Evolutionary conservation across 2,329 filamentous ascomycete genomes (phyloP).

Genomic region (Colletotrichum zoysiae): DNA sequence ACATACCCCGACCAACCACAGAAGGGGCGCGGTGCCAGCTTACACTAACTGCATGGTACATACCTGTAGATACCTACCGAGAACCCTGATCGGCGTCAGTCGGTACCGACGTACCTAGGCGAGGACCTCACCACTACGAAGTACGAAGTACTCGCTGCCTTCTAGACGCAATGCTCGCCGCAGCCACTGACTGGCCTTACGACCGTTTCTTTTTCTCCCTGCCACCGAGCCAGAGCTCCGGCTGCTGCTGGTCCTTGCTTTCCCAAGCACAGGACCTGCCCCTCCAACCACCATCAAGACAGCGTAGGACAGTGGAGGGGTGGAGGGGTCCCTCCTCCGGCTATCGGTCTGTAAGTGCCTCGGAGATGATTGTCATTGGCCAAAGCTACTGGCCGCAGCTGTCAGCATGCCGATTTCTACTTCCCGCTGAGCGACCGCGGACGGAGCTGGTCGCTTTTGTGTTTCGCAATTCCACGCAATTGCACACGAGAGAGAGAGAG

Average conservation of each 20-base stretch:
- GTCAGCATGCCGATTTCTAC: conserved; percentile 21
- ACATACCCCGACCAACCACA: conserved; percentile 6
- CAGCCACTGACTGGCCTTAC: conserved; percentile 9
- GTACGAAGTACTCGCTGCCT: neutral
- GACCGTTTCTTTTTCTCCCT: conserved; percentile 18
- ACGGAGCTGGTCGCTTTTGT: conserved; percentile 9
- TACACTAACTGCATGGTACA: no score
- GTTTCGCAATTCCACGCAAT: conserved; percentile 30
- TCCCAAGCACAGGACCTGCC: conserved; percentile 1
- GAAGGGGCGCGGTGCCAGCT: conserved; percentile 15
- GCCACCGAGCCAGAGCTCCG: neutral
- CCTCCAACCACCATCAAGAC: neutral
- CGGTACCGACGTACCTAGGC: conserved; percentile 14
- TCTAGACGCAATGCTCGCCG: conserved; percentile 7
- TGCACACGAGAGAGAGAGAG: neutral
- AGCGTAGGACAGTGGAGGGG: neutral
- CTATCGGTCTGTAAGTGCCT: conserved; percentile 31
- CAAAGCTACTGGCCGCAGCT: conserved; percentile 6
- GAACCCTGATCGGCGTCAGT: conserved; percentile 39
- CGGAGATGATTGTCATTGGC: conserved; percentile 26
- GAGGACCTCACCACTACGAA: conserved; percentile 9
- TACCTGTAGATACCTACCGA: conserved; percentile 18
- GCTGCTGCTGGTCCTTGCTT: conserved; percentile 10
- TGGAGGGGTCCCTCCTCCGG: conserved; percentile 23
- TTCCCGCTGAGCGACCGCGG: conserved; percentile 23